Percentiles rank a stretch among this genome's conserved stretches.
These are phyloP conservation scores for Eremothecium gossypii DNA, from an alignment of 1,139 yeast genomes.

Conservation along the genomic window DNA sequence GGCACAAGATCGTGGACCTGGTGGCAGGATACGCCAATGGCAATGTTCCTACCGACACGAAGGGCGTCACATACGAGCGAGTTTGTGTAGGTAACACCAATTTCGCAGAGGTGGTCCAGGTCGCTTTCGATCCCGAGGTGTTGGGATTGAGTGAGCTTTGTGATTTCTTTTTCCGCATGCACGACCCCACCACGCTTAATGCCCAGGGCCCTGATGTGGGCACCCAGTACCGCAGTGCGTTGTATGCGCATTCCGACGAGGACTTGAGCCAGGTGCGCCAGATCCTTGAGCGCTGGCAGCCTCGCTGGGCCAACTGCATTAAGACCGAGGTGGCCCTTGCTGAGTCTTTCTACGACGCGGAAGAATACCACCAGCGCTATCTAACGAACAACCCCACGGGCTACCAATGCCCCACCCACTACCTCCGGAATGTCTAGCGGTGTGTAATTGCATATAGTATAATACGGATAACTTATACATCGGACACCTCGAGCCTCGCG, in stretches of 20 bases:
- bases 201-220: constrained; percentile 80
- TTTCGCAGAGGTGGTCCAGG: constrained; percentile 71
- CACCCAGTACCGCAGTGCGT: constrained; percentile 74
- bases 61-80: constrained; percentile 56
- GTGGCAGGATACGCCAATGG: constrained; percentile 94
- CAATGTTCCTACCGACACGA: constrained; percentile 21
- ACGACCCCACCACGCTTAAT: constrained; percentile 60
- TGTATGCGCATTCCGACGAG: constrained; percentile 51
- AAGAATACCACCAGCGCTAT: constrained; percentile 83
- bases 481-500: constrained; percentile 5
- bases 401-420: constrained; percentile 85
- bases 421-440: constrained; percentile 38
- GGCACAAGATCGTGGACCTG: constrained; percentile 51
- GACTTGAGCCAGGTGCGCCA: constrained; percentile 38
- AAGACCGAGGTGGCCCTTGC: constrained; percentile 66
- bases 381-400: constrained; percentile 73
- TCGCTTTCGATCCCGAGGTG: constrained; percentile 65
- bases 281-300: constrained; percentile 41
- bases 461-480: neutral
- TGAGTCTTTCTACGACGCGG: constrained; percentile 77
- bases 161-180: constrained; percentile 83
- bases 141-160: constrained; percentile 53
- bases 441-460: neutral
- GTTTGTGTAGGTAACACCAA: constrained; percentile 71
- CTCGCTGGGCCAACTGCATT: constrained; percentile 44